Percentiles rank a stretch among this genome's conserved stretches.
Evolutionary conservation across 306 rosid species (phyloP).

Genomic region (Geum urbanum): DNA sequence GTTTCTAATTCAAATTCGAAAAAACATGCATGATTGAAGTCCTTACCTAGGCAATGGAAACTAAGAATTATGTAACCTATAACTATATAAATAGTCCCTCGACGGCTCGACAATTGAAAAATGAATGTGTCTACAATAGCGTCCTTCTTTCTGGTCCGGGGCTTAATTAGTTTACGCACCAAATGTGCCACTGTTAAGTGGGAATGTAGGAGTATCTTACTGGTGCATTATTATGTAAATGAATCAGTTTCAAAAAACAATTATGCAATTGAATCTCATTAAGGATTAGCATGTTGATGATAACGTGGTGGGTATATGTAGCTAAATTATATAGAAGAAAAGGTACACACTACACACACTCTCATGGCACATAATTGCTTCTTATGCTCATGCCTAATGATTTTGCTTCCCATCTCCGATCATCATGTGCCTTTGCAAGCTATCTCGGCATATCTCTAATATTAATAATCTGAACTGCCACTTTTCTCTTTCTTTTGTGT

Average conservation of each 20-base stretch:
- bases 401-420: constrained; percentile 55
- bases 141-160: not conserved
- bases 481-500: constrained; percentile 11
- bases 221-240: not conserved
- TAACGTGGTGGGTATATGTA: constrained; percentile 21
- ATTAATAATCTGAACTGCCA: constrained; percentile 32
- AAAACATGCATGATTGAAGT: not conserved
- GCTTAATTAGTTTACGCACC: not conserved
- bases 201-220: not conserved
- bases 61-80: not conserved
- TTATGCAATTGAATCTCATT: not conserved
- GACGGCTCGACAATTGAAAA: not conserved
- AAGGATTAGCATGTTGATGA: constrained; percentile 22
- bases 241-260: too few species aligned
- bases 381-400: constrained; percentile 62
- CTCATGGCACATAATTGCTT: constrained; percentile 55
- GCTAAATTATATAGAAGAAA: not conserved
- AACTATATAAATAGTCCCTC: not conserved
- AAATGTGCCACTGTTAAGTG: too few species aligned
- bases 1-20: too few species aligned
- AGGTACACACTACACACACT: constrained; percentile 36
- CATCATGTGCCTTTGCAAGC: constrained; percentile 33
- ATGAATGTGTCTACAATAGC: not conserved
- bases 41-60: not conserved
- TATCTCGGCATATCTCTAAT: constrained; percentile 15